Evolutionary conservation across 148 eudicot species (phyloP).

Genomic region (Rhododendron henanense): DNA sequence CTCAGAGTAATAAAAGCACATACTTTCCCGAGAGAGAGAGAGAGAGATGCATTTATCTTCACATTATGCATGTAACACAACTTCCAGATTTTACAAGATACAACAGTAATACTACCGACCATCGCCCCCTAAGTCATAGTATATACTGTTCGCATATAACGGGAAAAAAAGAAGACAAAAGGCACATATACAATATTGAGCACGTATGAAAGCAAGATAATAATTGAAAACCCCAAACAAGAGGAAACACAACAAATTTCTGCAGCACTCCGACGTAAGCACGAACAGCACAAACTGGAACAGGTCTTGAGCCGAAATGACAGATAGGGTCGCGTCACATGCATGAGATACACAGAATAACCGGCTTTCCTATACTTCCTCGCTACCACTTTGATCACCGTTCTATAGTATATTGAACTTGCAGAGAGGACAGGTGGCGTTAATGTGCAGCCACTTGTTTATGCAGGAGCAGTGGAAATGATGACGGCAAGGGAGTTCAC

Average conservation of each 20-base stretch:
- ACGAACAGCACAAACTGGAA: neutral
- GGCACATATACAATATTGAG: neutral
- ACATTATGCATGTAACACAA: neutral
- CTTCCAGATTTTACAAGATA: neutral
- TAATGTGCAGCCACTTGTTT: slow-evolving; percentile 83
- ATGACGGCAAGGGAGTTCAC: slow-evolving; percentile 88
- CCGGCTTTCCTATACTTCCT: slow-evolving; percentile 42
- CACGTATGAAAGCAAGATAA: neutral
- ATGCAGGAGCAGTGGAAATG: slow-evolving; percentile 81
- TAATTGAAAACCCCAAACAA: neutral
- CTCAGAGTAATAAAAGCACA: neutral
- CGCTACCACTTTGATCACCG: slow-evolving; percentile 54
- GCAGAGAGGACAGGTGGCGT: slow-evolving; percentile 96
- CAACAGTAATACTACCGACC: neutral
- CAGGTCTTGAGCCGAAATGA: neutral
- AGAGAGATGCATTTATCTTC: neutral
- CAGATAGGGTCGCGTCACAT: neutral
- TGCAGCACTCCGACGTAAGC: neutral
- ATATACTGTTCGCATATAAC: neutral
- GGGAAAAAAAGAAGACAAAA: neutral
- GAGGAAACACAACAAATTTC: neutral
- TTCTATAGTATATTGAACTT: slow-evolving; percentile 78
- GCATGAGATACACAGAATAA: neutral
- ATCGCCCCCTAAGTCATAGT: neutral
- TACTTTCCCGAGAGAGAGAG: neutral